Percentiles rank a stretch among this genome's conserved stretches.
Evolutionary conservation across 495 filamentous ascomycete species (phyloP).

Genomic region (Cudoniella acicularis): DNA sequence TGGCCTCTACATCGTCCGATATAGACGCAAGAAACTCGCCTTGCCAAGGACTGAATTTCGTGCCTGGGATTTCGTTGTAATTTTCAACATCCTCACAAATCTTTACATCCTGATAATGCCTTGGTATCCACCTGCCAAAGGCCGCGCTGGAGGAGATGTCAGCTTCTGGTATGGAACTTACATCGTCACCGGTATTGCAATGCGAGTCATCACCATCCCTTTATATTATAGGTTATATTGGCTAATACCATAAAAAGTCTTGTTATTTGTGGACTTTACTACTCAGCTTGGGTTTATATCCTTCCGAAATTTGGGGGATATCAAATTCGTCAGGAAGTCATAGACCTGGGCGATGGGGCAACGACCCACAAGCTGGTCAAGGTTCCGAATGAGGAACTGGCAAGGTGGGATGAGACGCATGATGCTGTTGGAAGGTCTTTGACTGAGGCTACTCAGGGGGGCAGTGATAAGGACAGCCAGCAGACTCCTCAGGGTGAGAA

Average conservation of each 20-base stretch:
- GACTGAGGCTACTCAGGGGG: neutral
- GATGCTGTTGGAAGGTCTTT: constrained; percentile 35
- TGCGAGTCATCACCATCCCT: constrained; percentile 38
- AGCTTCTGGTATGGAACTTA: constrained; percentile 69
- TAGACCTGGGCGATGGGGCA: constrained; percentile 42
- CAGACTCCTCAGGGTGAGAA: neutral
- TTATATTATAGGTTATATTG: neutral
- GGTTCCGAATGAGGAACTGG: constrained; percentile 45
- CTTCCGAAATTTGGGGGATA: constrained; percentile 49
- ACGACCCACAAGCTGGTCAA: constrained; percentile 51
- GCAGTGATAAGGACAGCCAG: neutral
- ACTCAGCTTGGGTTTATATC: constrained; percentile 19
- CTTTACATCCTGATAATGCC: constrained; percentile 58
- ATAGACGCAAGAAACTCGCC: constrained; percentile 6
- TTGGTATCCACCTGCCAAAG: constrained; percentile 60
- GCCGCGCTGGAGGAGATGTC: constrained; percentile 53
- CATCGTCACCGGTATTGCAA: constrained; percentile 49
- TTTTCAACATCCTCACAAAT: constrained; percentile 51
- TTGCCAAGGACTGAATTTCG: constrained; percentile 35
- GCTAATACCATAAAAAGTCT: neutral
- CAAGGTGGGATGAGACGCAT: constrained; percentile 51
- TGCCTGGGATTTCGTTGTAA: constrained; percentile 50
- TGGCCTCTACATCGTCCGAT: constrained; percentile 51
- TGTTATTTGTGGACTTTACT: constrained; percentile 3
- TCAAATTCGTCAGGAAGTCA: constrained; percentile 48